phyloP scores from a whole-genome alignment of 768 basidiomycete species.

The Suillus spraguei region DNA sequence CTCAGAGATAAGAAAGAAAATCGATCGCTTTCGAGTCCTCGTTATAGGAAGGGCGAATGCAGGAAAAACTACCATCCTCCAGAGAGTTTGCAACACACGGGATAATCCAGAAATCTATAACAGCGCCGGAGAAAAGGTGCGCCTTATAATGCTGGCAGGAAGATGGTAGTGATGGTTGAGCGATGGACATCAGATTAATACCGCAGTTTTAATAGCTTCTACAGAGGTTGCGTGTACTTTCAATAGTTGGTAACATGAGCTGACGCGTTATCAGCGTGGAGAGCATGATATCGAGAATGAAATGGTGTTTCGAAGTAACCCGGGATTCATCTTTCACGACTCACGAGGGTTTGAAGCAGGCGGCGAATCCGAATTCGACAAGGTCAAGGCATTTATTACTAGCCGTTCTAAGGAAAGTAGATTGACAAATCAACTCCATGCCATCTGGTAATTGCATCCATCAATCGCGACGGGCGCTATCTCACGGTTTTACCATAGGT shows the following conservation, averaged over 20 bases:
- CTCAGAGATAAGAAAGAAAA: constrained; percentile 2
- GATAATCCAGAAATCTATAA: not conserved
- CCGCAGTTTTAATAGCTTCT: constrained; percentile 1
- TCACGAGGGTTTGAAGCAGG: constrained; percentile 42
- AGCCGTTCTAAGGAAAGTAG: not conserved
- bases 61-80: not conserved
- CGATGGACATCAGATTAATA: constrained; percentile 9
- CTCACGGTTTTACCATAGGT: constrained; percentile 31
- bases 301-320: constrained; percentile 34
- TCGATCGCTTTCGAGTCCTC: constrained; percentile 13
- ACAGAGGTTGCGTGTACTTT: not conserved
- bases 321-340: constrained; percentile 35
- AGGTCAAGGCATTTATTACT: constrained; percentile 34
- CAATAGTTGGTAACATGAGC: not conserved
- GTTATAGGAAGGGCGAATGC: not conserved
- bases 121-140: constrained; percentile 8
- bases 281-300: constrained; percentile 34
- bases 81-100: not conserved
- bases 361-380: constrained; percentile 28
- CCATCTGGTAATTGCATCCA: constrained; percentile 35
- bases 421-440: constrained; percentile 31
- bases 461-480: not conserved
- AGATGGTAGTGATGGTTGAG: not conserved
- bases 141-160: not conserved
- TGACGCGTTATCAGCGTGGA: constrained; percentile 21